Base-by-base conservation (phyloP, 2,329 filamentous ascomycete genomes). In the Stagonosporopsis rhizophila region DNA sequence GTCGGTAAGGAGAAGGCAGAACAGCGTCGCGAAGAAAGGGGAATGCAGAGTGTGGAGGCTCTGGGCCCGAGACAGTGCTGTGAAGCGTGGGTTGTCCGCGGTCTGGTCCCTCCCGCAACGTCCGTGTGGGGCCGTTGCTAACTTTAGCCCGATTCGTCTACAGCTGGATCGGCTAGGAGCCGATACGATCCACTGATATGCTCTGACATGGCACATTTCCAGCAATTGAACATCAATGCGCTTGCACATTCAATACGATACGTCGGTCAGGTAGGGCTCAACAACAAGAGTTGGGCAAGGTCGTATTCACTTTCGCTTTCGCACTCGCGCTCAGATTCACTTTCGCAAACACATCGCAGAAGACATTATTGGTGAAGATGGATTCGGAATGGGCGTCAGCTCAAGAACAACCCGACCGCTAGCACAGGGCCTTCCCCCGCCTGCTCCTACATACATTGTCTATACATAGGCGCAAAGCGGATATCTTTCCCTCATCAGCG, bases 401-500 rank as follows among this genome's bases (percentile, higher is more conserved):
- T 94, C 77, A 96, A 94, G 91, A 91, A 86, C 89, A 62, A 88
- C 90, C 88, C 85, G 84, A 71, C 85, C 86, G 84, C 85, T 83
- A 87, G 84, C 87, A 95, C 93, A 97, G 92, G 94, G 94, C 94
- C 92, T 97, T 98, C 94, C 92, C 93, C 92, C 89, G 80, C 76
- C 59, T 58, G 53, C 46, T 38, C 23, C 39, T 42, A 47, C 52
- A 51, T 55, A 45, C 64, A 59, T 56, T 40, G 52, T 42, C 37
- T 51, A 52, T 51, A 52, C 30, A 48, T 42, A 56, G 42, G 32
- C 37, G 47, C 53, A 56, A 47, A 77, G 80, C 85, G 92, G 89
- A 66, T 96, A 92, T 98, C 94, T 98, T 98, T 98, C 94, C 94
- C 92, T 97, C 93, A 90, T 97, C 84, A 97, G 92, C 89, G 87